These are phyloP conservation scores for Umbelopsis isabellina DNA, from an alignment of 192 early-diverging fungal species.

Conservation along the genomic window DNA sequence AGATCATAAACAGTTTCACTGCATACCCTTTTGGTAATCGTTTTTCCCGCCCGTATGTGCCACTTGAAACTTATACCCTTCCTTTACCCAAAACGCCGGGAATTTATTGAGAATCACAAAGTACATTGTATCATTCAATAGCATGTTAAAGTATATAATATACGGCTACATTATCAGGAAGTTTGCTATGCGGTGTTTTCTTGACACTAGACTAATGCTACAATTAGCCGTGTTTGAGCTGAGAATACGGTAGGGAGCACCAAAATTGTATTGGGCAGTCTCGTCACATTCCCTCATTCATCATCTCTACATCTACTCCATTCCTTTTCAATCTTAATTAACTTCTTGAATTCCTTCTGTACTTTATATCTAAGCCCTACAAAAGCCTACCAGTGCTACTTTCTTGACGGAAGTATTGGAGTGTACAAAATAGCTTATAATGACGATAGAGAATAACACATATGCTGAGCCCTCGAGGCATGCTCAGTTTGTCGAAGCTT, in stretches of 20 bases:
- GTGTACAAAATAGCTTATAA: background rate
- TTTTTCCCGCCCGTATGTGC: conserved; percentile 6
- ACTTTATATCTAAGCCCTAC: background rate
- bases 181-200: no score
- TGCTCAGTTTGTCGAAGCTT: conserved; percentile 12
- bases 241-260: conserved; percentile 7
- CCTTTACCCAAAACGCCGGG: background rate
- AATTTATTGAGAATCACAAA: no score
- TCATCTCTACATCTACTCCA: conserved; percentile 23
- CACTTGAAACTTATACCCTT: background rate
- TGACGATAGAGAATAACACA: conserved; percentile 5
- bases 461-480: background rate
- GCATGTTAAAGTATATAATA: no score
- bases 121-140: no score
- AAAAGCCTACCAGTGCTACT: no score
- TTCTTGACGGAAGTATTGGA: no score
- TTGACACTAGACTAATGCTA: background rate
- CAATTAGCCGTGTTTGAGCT: background rate
- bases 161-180: no score
- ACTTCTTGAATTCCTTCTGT: background rate
- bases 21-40: conserved; percentile 1
- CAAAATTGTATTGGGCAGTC: conserved; percentile 6
- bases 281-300: conserved; percentile 5
- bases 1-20: conserved; percentile 23
- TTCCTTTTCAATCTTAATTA: conserved; percentile 15